phyloP scores from a whole-genome alignment of 2,329 filamentous ascomycete genomes.

The Pyrenophora graminea region DNA sequence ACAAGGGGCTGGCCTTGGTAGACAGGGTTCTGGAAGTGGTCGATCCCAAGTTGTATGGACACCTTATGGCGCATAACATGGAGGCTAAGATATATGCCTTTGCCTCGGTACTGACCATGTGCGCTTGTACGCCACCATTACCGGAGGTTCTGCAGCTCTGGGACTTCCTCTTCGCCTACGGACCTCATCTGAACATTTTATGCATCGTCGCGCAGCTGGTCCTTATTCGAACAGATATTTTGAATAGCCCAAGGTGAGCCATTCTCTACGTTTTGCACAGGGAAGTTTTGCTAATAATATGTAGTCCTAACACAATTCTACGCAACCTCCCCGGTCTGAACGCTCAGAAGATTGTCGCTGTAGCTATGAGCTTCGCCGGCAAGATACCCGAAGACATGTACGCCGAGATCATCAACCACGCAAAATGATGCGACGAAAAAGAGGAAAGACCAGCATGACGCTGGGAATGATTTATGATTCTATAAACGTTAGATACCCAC shows the following conservation, averaged over 20 bases:
- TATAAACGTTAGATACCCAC: slow-evolving; percentile 13
- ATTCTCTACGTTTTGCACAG: background rate
- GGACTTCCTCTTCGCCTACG: slow-evolving; percentile 97
- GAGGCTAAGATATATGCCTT: slow-evolving; percentile 96
- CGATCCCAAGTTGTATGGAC: slow-evolving; percentile 81
- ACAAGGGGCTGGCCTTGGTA: slow-evolving; percentile 86
- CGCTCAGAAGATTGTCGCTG: slow-evolving; percentile 79
- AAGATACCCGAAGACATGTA: slow-evolving; percentile 93
- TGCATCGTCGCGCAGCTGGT: slow-evolving; percentile 96
- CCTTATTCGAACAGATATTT: slow-evolving; percentile 79
- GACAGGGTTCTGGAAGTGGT: slow-evolving; percentile 91
- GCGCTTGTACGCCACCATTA: slow-evolving; percentile 91
- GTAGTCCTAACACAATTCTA: slow-evolving; percentile 88
- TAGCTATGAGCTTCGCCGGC: slow-evolving; percentile 83
- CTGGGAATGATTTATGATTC: slow-evolving; percentile 9
- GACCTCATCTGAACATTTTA: slow-evolving; percentile 89
- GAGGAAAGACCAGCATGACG: too few species aligned
- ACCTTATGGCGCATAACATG: slow-evolving; percentile 83
- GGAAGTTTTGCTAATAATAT: slow-evolving; percentile 21
- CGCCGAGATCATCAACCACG: slow-evolving; percentile 84
- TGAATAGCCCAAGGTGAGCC: slow-evolving; percentile 78
- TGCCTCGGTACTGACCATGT: slow-evolving; percentile 89
- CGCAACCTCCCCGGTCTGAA: slow-evolving; percentile 83
- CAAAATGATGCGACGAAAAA: slow-evolving; percentile 58
- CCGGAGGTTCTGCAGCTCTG: slow-evolving; percentile 91